Evolutionary conservation across 2,329 filamentous ascomycete species (phyloP).

Genomic region (Chaetomiaceae sp.): DNA sequence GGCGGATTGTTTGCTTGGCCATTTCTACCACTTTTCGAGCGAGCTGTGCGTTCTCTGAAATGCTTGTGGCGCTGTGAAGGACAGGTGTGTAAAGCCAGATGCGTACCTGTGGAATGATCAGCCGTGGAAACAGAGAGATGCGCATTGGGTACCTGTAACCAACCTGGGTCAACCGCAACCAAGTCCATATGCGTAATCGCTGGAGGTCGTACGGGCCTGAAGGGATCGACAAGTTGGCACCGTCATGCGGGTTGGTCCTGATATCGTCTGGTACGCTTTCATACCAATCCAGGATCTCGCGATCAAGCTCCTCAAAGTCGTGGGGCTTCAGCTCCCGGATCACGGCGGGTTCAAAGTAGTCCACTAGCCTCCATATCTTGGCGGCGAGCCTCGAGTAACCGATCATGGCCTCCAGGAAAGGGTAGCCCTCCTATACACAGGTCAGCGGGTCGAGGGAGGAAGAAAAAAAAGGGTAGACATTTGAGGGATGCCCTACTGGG

Average conservation of each 20-base stretch:
- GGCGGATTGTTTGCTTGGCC: constrained; percentile 71
- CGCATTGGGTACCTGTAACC: constrained; percentile 22
- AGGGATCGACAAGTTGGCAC: constrained; percentile 47
- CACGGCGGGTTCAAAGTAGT: constrained; percentile 60
- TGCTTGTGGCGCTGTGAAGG: constrained; percentile 77
- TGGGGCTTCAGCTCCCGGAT: constrained; percentile 63
- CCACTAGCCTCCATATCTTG: constrained; percentile 79
- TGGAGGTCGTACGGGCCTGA: constrained; percentile 61
- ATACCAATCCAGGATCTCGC: constrained; percentile 84
- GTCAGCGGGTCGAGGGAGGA: constrained; percentile 11
- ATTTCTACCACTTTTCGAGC: constrained; percentile 72
- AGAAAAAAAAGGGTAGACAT: too few relatives aligned
- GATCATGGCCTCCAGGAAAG: constrained; percentile 80
- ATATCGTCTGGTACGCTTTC: constrained; percentile 63
- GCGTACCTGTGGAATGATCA: constrained; percentile 51
- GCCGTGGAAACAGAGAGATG: background rate
- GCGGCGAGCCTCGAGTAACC: constrained; percentile 77
- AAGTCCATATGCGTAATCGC: constrained; percentile 76
- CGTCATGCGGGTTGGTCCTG: constrained; percentile 57
- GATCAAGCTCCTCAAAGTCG: constrained; percentile 76
- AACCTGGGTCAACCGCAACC: constrained; percentile 77
- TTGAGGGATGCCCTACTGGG: constrained; percentile 69
- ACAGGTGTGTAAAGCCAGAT: constrained; percentile 86
- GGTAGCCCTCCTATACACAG: constrained; percentile 44
- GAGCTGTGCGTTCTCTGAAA: constrained; percentile 68